phyloP scores from a whole-genome alignment of 306 rosid species.

The Psophocarpus tetragonolobus region DNA sequence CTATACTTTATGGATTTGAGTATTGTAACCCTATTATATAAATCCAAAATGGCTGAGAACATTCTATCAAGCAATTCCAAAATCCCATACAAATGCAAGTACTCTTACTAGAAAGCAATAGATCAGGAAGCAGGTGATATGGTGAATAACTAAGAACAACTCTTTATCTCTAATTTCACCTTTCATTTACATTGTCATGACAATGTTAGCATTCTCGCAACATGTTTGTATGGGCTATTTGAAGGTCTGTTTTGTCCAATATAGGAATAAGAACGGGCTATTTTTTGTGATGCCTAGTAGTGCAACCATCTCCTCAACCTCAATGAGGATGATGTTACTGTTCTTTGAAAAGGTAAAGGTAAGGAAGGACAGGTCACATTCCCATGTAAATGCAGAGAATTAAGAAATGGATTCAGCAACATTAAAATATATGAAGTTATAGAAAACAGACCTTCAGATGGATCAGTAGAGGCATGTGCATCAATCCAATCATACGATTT shows the following conservation, averaged over 20 bases:
- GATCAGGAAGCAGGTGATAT: constrained; percentile 4
- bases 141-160: neutral
- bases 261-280: neutral
- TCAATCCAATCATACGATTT: constrained; percentile 48
- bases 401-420: neutral
- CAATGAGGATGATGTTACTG: neutral
- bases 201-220: neutral
- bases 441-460: constrained; percentile 62
- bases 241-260: neutral
- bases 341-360: constrained; percentile 10
- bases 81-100: neutral
- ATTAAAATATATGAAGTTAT: constrained; percentile 8
- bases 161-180: neutral
- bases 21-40: neutral
- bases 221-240: too few species aligned
- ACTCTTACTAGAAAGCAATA: neutral
- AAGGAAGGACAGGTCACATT: constrained; percentile 13
- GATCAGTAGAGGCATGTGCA: constrained; percentile 50
- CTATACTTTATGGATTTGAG: neutral
- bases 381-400: neutral
- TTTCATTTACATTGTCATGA: neutral
- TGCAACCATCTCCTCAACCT: constrained; percentile 6
- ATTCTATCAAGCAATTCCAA: neutral
- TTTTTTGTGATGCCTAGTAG: neutral
- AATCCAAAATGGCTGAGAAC: neutral